Evolutionary conservation across 768 basidiomycete genomes (phyloP).

Genomic region (Russula abietina): DNA sequence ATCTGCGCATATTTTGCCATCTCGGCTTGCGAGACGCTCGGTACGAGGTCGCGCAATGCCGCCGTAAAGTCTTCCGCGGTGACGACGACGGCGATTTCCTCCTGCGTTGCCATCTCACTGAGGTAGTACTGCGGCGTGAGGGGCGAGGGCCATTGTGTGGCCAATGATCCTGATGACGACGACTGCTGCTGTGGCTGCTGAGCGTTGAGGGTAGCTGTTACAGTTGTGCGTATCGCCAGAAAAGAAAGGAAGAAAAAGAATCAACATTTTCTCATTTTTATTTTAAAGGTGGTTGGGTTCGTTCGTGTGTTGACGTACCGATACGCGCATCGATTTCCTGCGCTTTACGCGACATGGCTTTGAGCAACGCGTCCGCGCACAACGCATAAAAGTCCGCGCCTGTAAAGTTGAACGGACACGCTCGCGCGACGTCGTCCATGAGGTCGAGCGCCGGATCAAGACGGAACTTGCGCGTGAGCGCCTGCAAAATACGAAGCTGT

Average conservation of each 20-base stretch:
- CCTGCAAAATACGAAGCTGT: slow-evolving; percentile 81
- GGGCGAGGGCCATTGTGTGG: slow-evolving; percentile 44
- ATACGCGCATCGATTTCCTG: slow-evolving; percentile 70
- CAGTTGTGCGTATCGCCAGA: no score
- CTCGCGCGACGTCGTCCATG: slow-evolving; percentile 48
- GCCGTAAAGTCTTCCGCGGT: slow-evolving; percentile 64
- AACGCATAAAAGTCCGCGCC: slow-evolving; percentile 98
- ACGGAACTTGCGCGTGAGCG: slow-evolving; percentile 88
- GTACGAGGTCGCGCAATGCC: slow-evolving; percentile 65
- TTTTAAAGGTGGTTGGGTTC: not conserved
- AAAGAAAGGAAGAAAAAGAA: not conserved
- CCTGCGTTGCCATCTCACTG: slow-evolving; percentile 64
- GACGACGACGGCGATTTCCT: slow-evolving; percentile 74
- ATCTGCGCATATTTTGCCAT: slow-evolving; percentile 78
- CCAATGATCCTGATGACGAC: slow-evolving; percentile 31
- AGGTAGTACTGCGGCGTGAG: slow-evolving; percentile 89
- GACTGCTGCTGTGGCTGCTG: slow-evolving; percentile 22
- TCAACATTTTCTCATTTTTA: not conserved
- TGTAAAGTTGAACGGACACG: slow-evolving; percentile 89
- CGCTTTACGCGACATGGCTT: slow-evolving; percentile 89
- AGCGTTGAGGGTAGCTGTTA: slow-evolving; percentile 38
- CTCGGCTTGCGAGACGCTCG: slow-evolving; percentile 80
- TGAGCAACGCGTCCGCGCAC: slow-evolving; percentile 93
- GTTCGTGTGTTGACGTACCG: slow-evolving; percentile 37
- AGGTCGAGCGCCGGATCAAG: slow-evolving; percentile 66